phyloP scores from a whole-genome alignment of 177 flowering plant genomes.

The Telopea speciosissima region DNA sequence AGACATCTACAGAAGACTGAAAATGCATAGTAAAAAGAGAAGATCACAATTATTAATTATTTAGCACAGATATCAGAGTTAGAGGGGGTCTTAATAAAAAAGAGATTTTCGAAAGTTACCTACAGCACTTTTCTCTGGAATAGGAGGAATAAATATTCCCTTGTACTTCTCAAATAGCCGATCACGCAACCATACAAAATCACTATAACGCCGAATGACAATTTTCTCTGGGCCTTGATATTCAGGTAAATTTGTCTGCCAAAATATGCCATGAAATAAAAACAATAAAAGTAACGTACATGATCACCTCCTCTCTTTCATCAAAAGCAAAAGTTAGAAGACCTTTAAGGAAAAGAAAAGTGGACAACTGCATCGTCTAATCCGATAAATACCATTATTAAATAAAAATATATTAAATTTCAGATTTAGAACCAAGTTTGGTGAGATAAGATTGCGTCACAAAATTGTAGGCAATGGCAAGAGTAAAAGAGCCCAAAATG shows the following conservation, averaged over 20 bases:
- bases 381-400: too few species aligned
- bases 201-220: constrained; percentile 94
- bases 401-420: too few species aligned
- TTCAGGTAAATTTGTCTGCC: constrained; percentile 91
- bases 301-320: neutral
- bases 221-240: constrained; percentile 95
- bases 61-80: neutral
- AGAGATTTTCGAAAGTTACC: constrained; percentile 37
- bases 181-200: constrained; percentile 95
- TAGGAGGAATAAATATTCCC: constrained; percentile 94
- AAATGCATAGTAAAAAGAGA: neutral
- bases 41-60: neutral
- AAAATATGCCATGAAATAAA: constrained; percentile 12
- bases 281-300: neutral
- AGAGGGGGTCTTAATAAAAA: neutral
- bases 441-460: too few species aligned
- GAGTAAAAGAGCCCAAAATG: too few species aligned
- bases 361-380: neutral
- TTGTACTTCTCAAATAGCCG: constrained; percentile 90
- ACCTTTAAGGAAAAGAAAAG: neutral
- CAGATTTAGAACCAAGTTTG: too few species aligned
- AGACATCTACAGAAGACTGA: neutral
- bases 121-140: constrained; percentile 98
- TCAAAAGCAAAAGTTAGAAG: neutral
- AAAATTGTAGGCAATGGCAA: too few species aligned